A percentile compares a stretch with the other conserved stretches of the same genome.
Conservation (phyloP, 2,329 filamentous ascomycete species). For the Ascosphaera apis region DNA sequence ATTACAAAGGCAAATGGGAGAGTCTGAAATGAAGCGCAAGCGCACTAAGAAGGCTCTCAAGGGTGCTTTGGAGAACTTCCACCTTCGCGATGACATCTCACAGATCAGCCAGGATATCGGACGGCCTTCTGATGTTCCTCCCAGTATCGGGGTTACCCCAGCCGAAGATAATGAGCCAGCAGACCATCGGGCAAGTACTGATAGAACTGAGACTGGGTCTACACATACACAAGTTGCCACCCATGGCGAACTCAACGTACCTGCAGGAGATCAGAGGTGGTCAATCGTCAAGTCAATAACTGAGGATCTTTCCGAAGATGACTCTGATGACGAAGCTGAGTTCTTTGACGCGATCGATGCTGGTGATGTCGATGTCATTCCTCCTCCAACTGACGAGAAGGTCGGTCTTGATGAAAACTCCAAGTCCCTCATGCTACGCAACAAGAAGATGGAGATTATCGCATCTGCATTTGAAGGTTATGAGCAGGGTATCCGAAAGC, state of each 20-base stretch:
- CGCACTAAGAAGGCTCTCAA: conserved; percentile 73
- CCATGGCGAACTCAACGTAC: background rate
- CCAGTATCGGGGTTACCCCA: conserved; percentile 15
- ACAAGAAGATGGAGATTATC: conserved; percentile 37
- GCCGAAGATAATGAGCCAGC: conserved; percentile 4
- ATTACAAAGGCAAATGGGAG: conserved; percentile 64
- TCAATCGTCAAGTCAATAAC: conserved; percentile 46
- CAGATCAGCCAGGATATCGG: conserved; percentile 17
- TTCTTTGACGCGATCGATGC: conserved; percentile 96
- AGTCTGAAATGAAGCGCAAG: conserved; percentile 75
- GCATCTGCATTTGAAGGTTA: conserved; percentile 67
- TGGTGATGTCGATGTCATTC: conserved; percentile 44
- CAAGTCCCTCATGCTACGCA: conserved; percentile 18
- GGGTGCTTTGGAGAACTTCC: conserved; percentile 48
- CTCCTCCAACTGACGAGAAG: conserved; percentile 22
- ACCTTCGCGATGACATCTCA: background rate
- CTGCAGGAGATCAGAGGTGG: conserved; percentile 22
- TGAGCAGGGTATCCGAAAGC: conserved; percentile 61
- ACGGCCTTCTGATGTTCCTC: conserved; percentile 15
- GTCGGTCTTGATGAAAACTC: conserved; percentile 22
- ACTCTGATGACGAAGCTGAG: conserved; percentile 67
- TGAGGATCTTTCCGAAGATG: conserved; percentile 47
- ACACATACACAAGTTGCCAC: background rate
- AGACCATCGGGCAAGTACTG: background rate
- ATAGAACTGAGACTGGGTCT: conserved; percentile 1